phyloP scores from a whole-genome alignment of 257 asterid species.

The Solanum okadae region DNA sequence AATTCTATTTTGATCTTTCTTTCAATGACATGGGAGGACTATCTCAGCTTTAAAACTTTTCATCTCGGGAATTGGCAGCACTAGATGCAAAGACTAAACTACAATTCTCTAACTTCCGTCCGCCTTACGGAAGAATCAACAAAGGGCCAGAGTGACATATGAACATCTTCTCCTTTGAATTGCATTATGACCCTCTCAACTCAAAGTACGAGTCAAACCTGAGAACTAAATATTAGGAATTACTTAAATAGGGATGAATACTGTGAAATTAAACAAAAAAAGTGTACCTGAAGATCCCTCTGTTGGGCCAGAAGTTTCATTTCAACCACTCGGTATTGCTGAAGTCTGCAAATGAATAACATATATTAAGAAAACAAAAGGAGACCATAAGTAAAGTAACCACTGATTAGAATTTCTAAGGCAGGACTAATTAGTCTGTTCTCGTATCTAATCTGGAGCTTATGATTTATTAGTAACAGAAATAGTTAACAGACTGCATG shows the following conservation, averaged over 20 bases:
- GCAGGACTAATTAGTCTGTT: neutral
- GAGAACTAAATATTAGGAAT: neutral
- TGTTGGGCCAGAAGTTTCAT: conserved; percentile 58
- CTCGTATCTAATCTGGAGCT: neutral
- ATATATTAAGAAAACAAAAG: neutral
- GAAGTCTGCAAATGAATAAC: conserved; percentile 25
- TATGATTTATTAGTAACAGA: neutral
- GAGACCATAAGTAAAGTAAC: neutral
- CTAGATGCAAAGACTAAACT: neutral
- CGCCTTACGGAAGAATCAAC: neutral
- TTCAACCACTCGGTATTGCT: conserved; percentile 50
- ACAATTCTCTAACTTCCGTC: neutral
- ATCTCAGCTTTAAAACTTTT: neutral
- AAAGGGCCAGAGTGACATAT: neutral
- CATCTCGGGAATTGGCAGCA: neutral
- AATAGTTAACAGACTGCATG: neutral
- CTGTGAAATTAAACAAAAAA: neutral
- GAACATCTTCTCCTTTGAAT: neutral
- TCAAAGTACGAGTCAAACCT: neutral
- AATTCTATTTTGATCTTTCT: neutral
- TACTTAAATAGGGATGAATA: neutral
- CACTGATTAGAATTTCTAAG: neutral
- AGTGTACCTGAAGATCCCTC: conserved; percentile 53
- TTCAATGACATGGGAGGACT: neutral
- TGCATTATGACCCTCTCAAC: neutral